Base-by-base conservation (phyloP, 1,284 basidiomycete species). In the Exobasidium cylindrosporum region DNA sequence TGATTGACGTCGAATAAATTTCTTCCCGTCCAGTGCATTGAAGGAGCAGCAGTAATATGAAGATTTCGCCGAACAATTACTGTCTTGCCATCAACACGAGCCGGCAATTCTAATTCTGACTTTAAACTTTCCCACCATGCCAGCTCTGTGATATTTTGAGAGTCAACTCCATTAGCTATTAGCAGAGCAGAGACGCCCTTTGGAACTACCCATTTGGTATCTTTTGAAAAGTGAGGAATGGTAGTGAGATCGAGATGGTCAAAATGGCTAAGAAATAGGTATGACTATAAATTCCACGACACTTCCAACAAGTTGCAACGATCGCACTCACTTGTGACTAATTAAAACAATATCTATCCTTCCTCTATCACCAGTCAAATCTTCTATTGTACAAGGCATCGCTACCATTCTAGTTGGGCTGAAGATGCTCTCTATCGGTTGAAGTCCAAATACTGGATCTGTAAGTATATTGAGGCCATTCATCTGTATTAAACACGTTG, bases 11-110 rank as follows among this genome's bases (percentile, higher is more conserved):
- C 83, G 1, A 81, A 66, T 0, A 81, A 81, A 6, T 80, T 81
- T 4, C 83, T 74, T 1, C 81, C 83, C 1, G 81, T 82, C 83
- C 83, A 83, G 70, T 84, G 83, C 75, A 81, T 67, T 26, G 73
- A 63, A 11, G 74, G 70, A 1, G 71, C 63, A 5, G 72, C 70
- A 1, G 68, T 67, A 30, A 74, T 49, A 10, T 67, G 60, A 28
- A 74, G 50, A 17, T 24, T 32, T 35, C 63, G 63, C 11, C 17
- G 30, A 4, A 50, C 47, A 50, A 14, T 50, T 7, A 23, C 47
- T 31, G 21, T 50, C 14, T 31, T 21, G 7, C 14, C 23, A 24
- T 24, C 29, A 10, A 7, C 21, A 24, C 47, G 23, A 7, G 47
- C 47, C 21, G 47, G 47, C 21, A 50, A 7, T 1, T 54, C 24